Evolutionary conservation across 2,329 filamentous ascomycete genomes (phyloP), one percentile per base, ranked within the genome.

Genomic region (Talaromyces sp.): DNA sequence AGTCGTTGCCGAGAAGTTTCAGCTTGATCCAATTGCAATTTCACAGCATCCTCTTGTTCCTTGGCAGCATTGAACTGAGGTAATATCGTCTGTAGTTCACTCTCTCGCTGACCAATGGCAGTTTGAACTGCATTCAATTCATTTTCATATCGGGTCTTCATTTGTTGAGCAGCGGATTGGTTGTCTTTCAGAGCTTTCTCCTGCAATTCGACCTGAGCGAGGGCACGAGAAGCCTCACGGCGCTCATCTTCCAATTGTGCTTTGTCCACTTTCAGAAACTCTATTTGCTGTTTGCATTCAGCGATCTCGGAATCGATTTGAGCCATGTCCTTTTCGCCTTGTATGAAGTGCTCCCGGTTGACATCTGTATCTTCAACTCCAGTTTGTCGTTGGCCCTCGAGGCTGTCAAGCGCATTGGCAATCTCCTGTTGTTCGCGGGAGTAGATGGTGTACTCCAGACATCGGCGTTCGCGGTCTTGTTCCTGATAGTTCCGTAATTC

Each of bases 401-500:
- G 85, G 58, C 87, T 86, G 56, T 94, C 89, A 17, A 99, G 81
- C 2, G 88, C 85, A 45, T 85, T 84, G 60, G 88, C 81, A 36
- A 96, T 85, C 21, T 89, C 87, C 17, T 87, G 83, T 70, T 97
- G 91, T 67, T 97, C 91, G 61, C 90, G 87, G 65, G 94, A 87
- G 73, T 96, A 91, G 67, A 96, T 92, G 0, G 92, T 94, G 70
- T 97, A 97, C 73, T 97, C 91, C 46, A 99, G 80, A 70, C 92
- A 97, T 63, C 92, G 83, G 60, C 91, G 85, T 73, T 99, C 92
- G 59, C 89, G 86, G 67, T 99, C 94, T 71, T 95, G 96, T 61
- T 96, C 91, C 73, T 97, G 94, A 70, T 92, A 99, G 7, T 87
- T 91, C 46, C 91, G 86, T 39, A 99, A 80, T 73, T 99, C 95